Evolutionary conservation across 495 filamentous ascomycete genomes (phyloP).

Genomic region (Penicillium coprophilum): DNA sequence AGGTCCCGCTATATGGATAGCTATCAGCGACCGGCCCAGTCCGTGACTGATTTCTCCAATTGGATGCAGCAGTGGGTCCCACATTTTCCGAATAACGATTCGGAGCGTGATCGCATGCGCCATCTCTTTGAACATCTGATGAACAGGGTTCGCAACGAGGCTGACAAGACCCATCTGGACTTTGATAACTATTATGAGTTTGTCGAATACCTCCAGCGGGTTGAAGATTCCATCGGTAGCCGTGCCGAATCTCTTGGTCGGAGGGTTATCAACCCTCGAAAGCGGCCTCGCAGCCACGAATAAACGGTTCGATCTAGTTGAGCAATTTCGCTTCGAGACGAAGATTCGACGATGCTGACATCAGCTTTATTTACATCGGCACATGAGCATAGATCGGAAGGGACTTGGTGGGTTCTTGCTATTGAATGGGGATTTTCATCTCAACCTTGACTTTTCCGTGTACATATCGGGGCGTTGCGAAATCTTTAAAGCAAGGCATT

Average conservation of each 20-base stretch:
- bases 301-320: constrained; percentile 2
- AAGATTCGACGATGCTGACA: neutral
- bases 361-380: neutral
- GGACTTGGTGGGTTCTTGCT: neutral
- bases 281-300: constrained; percentile 4
- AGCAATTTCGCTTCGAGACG: neutral
- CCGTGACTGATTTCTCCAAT: constrained; percentile 17
- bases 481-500: neutral
- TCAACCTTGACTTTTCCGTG: neutral
- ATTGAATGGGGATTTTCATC: neutral
- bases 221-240: constrained; percentile 10
- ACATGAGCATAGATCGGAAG: neutral
- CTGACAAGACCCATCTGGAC: constrained; percentile 5
- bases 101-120: constrained; percentile 12
- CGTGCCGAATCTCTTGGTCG: constrained; percentile 3
- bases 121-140: constrained; percentile 18
- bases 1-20: constrained; percentile 4
- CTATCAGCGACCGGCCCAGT: constrained; percentile 9
- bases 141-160: neutral
- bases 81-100: constrained; percentile 4
- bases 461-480: constrained; percentile 5
- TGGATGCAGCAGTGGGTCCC: constrained; percentile 16
- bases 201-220: constrained; percentile 15
- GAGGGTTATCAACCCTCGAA: constrained; percentile 3
- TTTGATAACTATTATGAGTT: constrained; percentile 16